Base-by-base conservation (phyloP, 805 yeast genomes). In the Metschnikowia drakensbergensis region DNA sequence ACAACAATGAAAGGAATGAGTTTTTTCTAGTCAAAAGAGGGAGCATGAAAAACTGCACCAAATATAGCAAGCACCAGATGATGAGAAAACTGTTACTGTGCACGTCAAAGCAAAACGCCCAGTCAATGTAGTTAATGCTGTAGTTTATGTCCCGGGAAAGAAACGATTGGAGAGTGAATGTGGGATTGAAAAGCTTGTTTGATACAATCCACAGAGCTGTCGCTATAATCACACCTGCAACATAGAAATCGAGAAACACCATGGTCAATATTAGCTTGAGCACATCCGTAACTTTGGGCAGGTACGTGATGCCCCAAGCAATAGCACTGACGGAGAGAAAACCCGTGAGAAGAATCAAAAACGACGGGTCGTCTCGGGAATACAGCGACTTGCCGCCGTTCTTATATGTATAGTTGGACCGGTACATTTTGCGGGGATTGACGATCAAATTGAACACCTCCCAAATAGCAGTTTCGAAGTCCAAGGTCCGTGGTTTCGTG, bases 81-180 rank as follows among this genome's bases (percentile, higher is more conserved):
- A 56, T 45, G 42, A 56, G 54, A 26, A 56, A 56, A 48, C 55
- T 80, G 65, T 91, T 91, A 71, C 96, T 88, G 67, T 91, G 97
- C 27, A 90, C 84, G 60, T 90, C 97, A 63, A 91, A 91, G 69
- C 97, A 89, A 63, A 88, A 90, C 1, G 92, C 90, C 97, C 97
- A 91, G 63, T 91, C 97, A 46, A 88, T 69, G 55, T 61, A 74
- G 62, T 59, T 72, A 38, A 62, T 59, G 50, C 62, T 67, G 48
- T 47, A 51, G 23, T 45, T 30, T 23, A 56, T 37, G 8, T 52
- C 49, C 7, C 46, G 45, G 27, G 54, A 42, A 26, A 56, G 32
- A 31, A 52, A 53, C 10, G 50, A 11, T 36, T 31, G 31, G 46
- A 51, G 29, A 11, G 52, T 28, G 47, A 55, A 53, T 27, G 37